phyloP scores from a whole-genome alignment of 148 eudicot species.

The Vaccinium vitisidaea region DNA sequence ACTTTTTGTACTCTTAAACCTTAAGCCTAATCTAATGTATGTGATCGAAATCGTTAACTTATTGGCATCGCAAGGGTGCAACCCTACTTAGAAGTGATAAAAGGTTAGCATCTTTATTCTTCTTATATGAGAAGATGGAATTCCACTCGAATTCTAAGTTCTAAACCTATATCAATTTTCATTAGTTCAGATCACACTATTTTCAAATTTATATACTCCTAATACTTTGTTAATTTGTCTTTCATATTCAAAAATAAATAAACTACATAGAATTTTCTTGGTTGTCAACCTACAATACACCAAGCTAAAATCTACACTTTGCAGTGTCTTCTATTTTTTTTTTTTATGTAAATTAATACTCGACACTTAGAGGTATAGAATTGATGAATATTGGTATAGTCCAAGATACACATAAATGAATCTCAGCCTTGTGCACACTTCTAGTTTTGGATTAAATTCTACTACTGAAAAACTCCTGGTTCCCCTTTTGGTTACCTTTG shows the following conservation, averaged over 20 bases:
- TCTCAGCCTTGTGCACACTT: background rate
- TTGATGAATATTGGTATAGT: background rate
- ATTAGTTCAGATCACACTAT: background rate
- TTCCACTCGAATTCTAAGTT: background rate
- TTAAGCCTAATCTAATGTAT: too few species aligned
- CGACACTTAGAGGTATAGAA: background rate
- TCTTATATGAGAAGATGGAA: too few species aligned
- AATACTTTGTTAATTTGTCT: background rate
- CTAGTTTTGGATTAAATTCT: background rate
- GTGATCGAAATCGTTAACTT: too few species aligned
- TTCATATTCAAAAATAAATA: background rate
- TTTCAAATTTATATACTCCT: background rate
- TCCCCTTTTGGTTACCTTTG: background rate
- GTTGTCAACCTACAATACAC: background rate
- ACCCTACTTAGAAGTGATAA: background rate
- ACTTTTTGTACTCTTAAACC: too few species aligned
- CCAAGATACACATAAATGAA: background rate
- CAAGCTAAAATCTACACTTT: background rate
- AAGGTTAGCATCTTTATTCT: background rate
- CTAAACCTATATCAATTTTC: background rate
- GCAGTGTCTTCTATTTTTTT: background rate
- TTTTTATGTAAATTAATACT: background rate
- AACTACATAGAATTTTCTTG: background rate
- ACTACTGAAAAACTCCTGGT: background rate
- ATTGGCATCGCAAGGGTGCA: background rate